phyloP scores from a whole-genome alignment of 2,329 filamentous ascomycete genomes.

The Neofusicoccum laricinum region DNA sequence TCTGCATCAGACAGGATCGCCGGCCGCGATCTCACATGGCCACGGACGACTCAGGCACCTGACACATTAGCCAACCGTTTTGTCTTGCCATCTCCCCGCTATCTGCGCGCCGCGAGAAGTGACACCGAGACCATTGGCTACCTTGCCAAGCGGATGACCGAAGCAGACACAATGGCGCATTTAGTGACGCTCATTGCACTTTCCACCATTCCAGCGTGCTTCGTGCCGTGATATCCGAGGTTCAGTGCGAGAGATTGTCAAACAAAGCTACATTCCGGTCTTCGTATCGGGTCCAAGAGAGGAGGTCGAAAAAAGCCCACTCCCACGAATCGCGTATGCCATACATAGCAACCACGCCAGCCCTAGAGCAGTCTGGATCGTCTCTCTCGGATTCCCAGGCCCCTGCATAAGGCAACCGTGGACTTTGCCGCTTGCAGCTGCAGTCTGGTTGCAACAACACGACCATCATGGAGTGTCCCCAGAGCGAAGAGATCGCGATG shows the following conservation, averaged over 20 bases:
- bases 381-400: neutral
- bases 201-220: neutral
- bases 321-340: neutral
- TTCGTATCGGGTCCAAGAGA: neutral
- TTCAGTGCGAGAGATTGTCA: neutral
- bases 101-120: neutral
- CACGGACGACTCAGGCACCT: neutral
- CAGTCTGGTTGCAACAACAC: neutral
- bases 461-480: neutral
- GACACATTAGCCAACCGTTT: neutral
- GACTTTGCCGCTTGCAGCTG: too few species aligned
- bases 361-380: neutral
- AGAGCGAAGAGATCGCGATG: neutral
- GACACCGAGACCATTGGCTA: neutral
- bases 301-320: neutral
- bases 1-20: neutral
- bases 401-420: neutral
- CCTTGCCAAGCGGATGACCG: too few species aligned
- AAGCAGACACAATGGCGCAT: neutral
- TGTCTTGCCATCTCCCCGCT: neutral
- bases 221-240: neutral
- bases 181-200: neutral
- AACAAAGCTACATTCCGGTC: neutral
- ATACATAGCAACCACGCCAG: neutral
- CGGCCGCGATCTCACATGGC: neutral